Base-by-base conservation (phyloP, 441 rosid species). In the Populus hybrid region DNA sequence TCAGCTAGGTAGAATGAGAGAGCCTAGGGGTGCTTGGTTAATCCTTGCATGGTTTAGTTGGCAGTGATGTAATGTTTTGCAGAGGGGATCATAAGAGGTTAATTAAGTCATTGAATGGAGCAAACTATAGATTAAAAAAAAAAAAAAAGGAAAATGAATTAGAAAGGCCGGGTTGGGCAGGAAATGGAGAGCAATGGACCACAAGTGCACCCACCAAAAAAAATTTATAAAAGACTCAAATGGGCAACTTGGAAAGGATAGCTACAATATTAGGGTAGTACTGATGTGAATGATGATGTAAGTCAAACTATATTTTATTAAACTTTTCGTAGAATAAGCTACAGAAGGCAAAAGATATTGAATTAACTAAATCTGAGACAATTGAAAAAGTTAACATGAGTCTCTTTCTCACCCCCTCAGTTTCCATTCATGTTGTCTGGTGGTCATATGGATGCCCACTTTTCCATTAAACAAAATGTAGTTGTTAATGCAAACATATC, bases 201-300 rank as follows among this genome's bases (percentile, higher is more conserved):
- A 67, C 70, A 67, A 67, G 36, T 67, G 42, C 70, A 67, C 70
- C 67, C n/a, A 23, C 1, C 67, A 64, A 64, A 67, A 67, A 28
- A 18, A 31, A 0, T 28, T 8, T 26, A 18, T 26, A 28, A 67
- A 67, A 2, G 3, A 64, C 10, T 67, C 70, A 67, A 67, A 2
- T 26, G 12, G 38, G 42, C 70, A 67, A 67, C 20, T 67, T 67
- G 70, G 70, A 28, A 28, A 67, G 33, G 70, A 67, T 67, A 20
- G 33, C 11, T 2, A 67, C 70, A 59, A 59, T 53, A 67, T 67
- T 12, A 28, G 21, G 38, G 42, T 9, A 67, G 11, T n/a, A 7
- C 10, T 67, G 70, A 67, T 67, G n/a, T 67, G 42, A 18, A 6
- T 67, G 70, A 26, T 67, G 70, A 67, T 67, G 70, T 33, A 67